Evolutionary conservation across 2,329 filamentous ascomycete genomes (phyloP).

Genomic region (Fusarium globosum): DNA sequence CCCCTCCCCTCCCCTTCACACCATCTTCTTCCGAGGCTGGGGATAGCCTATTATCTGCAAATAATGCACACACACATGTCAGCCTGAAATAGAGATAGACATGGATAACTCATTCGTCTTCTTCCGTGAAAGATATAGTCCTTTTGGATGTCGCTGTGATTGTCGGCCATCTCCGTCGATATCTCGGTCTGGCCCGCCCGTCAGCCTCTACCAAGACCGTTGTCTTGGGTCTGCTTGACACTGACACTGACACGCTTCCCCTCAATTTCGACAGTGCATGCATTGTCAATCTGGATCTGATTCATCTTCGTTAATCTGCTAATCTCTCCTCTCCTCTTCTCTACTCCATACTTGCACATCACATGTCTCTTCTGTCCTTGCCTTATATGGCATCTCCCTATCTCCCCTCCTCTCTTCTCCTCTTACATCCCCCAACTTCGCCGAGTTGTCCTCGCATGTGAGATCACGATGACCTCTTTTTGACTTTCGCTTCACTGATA

Average conservation of each 20-base stretch:
- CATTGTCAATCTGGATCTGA: background rate
- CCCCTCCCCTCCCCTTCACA: slow-evolving; percentile 2
- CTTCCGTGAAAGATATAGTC: slow-evolving; percentile 26
- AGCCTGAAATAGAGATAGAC: slow-evolving; percentile 3
- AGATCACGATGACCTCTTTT: background rate
- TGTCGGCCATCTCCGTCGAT: slow-evolving; percentile 27
- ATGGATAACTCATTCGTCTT: slow-evolving; percentile 4
- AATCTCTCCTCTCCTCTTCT: background rate
- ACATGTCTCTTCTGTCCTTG: slow-evolving; percentile 1
- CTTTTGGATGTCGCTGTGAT: background rate
- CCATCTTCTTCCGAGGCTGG: slow-evolving; percentile 6
- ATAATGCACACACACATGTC: slow-evolving; percentile 2
- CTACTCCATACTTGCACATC: background rate
- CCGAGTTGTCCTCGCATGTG: background rate
- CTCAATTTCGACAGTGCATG: background rate
- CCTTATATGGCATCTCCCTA: background rate
- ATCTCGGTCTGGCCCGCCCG: slow-evolving; percentile 27
- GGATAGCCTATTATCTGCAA: background rate
- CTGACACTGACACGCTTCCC: background rate
- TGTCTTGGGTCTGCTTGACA: background rate
- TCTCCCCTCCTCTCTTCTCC: background rate
- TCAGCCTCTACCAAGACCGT: slow-evolving; percentile 5
- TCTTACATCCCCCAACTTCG: background rate
- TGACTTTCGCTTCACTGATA: background rate
- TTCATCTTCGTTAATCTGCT: slow-evolving; percentile 8